These are phyloP conservation scores for Phytophthora litchii DNA, from an alignment of 352 stramenopile species.

Conservation along the genomic window DNA sequence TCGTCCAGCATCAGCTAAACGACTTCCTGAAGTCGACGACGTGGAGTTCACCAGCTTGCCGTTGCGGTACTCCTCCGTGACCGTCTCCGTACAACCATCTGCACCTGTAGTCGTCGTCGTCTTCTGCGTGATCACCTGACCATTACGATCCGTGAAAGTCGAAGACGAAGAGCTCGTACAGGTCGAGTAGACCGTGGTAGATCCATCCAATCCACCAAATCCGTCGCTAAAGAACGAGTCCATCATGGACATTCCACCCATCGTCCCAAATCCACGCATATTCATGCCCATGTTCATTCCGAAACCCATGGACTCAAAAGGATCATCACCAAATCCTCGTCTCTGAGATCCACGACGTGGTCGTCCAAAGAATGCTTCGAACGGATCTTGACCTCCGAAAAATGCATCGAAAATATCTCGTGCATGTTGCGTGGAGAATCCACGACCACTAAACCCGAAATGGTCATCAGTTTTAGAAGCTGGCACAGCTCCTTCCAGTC, in stretches of 20 bases:
- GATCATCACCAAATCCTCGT: conserved; percentile 27
- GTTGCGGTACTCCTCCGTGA: conserved; percentile 78
- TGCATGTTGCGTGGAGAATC: conserved; percentile 62
- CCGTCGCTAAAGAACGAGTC: conserved; percentile 58
- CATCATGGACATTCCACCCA: conserved; percentile 45
- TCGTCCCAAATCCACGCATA: conserved; percentile 43
- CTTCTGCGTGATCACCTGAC: conserved; percentile 77
- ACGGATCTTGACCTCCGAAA: conserved; percentile 63
- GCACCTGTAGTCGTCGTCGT: conserved; percentile 64
- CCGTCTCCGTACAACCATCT: conserved; percentile 57
- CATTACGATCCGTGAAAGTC: conserved; percentile 69
- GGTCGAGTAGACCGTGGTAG: conserved; percentile 34
- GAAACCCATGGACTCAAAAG: conserved; percentile 49
- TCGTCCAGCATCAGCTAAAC: conserved; percentile 55
- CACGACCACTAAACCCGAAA: conserved; percentile 34
- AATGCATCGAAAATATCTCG: conserved; percentile 79
- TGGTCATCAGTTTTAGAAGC: conserved; percentile 11
- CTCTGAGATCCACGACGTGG: conserved; percentile 22
- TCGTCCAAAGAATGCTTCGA: conserved; percentile 57
- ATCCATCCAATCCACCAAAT: conserved; percentile 22
- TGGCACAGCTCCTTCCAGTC: conserved; percentile 14
- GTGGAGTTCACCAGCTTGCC: conserved; percentile 65
- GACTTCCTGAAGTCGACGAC: conserved; percentile 35
- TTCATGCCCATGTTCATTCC: conserved; percentile 28
- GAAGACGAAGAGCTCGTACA: conserved; percentile 68